Percentiles rank a stretch among this genome's conserved stretches.
phyloP scores from a whole-genome alignment of 1,284 basidiomycete species.

The Waitea zeae region DNA sequence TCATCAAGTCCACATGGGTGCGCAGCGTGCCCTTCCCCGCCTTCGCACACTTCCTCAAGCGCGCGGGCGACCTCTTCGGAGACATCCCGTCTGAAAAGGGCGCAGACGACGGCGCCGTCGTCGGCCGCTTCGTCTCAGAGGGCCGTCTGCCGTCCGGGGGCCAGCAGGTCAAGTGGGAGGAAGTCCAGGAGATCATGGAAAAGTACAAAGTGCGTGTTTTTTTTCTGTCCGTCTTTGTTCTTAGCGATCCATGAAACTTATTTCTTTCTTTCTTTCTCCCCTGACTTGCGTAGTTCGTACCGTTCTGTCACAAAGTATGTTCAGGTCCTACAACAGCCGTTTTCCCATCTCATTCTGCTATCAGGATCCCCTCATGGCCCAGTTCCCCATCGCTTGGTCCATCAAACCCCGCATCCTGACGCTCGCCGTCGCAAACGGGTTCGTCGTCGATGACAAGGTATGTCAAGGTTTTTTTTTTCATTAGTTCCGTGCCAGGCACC shows the following conservation, averaged over 20 bases:
- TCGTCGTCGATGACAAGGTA: conserved; percentile 58
- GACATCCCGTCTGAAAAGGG: conserved; percentile 47
- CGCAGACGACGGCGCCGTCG: conserved; percentile 54
- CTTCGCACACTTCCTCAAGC: conserved; percentile 42
- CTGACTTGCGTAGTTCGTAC: conserved; percentile 46
- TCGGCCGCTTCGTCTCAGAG: conserved; percentile 46
- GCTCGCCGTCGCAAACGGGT: conserved; percentile 51
- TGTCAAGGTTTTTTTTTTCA: conserved; percentile 8
- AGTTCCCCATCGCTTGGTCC: conserved; percentile 55
- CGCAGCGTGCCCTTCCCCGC: conserved; percentile 38
- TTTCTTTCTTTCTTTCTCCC: too few species aligned
- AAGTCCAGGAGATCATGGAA: conserved; percentile 42
- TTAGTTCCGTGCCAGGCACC: too few species aligned
- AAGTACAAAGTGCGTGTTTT: conserved; percentile 42
- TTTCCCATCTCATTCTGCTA: conserved; percentile 5
- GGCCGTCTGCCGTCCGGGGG: conserved; percentile 35
- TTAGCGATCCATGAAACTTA: conserved; percentile 4
- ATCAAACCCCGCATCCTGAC: conserved; percentile 60
- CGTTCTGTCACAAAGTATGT: conserved; percentile 48
- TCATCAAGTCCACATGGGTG: conserved; percentile 57
- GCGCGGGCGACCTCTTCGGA: conserved; percentile 37
- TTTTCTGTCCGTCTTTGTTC: conserved; percentile 4
- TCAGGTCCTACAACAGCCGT: conserved; percentile 6
- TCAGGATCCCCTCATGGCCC: conserved; percentile 58
- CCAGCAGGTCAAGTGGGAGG: conserved; percentile 41